phyloP scores from a whole-genome alignment of 768 basidiomycete genomes.

The Suillus paluster region DNA sequence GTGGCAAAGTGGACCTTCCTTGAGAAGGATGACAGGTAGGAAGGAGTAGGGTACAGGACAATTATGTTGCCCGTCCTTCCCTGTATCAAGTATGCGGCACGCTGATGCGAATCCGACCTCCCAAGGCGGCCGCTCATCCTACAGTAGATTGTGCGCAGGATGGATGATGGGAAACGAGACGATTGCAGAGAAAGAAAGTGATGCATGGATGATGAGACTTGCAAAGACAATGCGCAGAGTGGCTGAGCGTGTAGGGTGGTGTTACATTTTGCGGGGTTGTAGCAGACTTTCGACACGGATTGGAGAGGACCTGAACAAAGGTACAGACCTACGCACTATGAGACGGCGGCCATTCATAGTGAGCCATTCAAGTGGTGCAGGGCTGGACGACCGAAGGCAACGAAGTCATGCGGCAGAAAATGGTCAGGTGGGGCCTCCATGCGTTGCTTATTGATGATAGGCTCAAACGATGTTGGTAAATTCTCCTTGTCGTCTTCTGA shows the following conservation, averaged over 20 bases:
- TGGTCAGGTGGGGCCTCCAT: constrained; percentile 74
- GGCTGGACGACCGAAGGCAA: constrained; percentile 76
- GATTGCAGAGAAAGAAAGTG: constrained; percentile 67
- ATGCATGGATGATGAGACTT: constrained; percentile 67
- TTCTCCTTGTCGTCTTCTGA: constrained; percentile 85
- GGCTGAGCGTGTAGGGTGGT: constrained; percentile 66
- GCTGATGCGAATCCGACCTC: constrained; percentile 13
- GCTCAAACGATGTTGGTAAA: constrained; percentile 69
- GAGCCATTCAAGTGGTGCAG: constrained; percentile 78
- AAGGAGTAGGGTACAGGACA: not conserved
- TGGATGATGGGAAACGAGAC: constrained; percentile 46
- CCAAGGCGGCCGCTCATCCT: constrained; percentile 17
- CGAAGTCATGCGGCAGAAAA: constrained; percentile 81
- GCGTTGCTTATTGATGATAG: constrained; percentile 71
- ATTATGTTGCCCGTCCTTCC: constrained; percentile 8
- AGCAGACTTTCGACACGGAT: constrained; percentile 54
- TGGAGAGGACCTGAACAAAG: constrained; percentile 35
- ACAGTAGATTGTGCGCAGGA: constrained; percentile 51
- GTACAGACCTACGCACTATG: constrained; percentile 44
- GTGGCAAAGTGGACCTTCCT: constrained; percentile 23
- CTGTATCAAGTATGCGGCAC: constrained; percentile 26
- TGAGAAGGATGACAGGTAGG: constrained; percentile 16
- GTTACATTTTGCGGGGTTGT: constrained; percentile 77
- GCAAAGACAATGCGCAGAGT: constrained; percentile 65
- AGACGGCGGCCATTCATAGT: constrained; percentile 56